phyloP scores from a whole-genome alignment of 768 basidiomycete species.

The Podaxis mareebaensis region DNA sequence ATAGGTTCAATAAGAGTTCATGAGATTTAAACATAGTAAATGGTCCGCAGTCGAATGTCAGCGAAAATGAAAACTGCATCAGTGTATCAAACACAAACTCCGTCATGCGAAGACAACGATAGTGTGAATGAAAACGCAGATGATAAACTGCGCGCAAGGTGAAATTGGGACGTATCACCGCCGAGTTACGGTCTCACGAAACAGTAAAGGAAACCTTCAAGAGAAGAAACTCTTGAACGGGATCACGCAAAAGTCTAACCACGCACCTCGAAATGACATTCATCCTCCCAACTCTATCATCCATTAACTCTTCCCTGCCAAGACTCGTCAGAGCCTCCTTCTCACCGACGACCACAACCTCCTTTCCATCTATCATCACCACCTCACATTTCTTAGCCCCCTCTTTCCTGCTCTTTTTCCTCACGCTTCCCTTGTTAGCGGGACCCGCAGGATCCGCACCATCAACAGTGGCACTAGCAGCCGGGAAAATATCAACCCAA shows the following conservation, averaged over 20 bases:
- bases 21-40: constrained; percentile 1
- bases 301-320: constrained; percentile 76
- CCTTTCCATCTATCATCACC: constrained; percentile 44
- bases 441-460: background rate
- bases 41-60: background rate
- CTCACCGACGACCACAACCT: constrained; percentile 67
- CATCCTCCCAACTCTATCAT: constrained; percentile 68
- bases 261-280: constrained; percentile 67
- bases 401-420: constrained; percentile 31
- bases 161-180: constrained; percentile 13
- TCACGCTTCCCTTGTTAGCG: constrained; percentile 22
- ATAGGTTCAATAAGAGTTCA: background rate
- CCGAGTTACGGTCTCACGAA: constrained; percentile 15
- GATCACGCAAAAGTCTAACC: constrained; percentile 15
- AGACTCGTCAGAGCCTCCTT: constrained; percentile 74
- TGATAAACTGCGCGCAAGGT: background rate
- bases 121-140: background rate
- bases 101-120: background rate
- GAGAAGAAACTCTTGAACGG: constrained; percentile 8
- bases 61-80: background rate
- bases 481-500: constrained; percentile 54
- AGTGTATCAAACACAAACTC: constrained; percentile 8
- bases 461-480: constrained; percentile 19
- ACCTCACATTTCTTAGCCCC: constrained; percentile 16
- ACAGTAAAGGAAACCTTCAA: constrained; percentile 14